phyloP scores from a whole-genome alignment of 352 stramenopile genomes.

The Thraustochytrium sp. region DNA sequence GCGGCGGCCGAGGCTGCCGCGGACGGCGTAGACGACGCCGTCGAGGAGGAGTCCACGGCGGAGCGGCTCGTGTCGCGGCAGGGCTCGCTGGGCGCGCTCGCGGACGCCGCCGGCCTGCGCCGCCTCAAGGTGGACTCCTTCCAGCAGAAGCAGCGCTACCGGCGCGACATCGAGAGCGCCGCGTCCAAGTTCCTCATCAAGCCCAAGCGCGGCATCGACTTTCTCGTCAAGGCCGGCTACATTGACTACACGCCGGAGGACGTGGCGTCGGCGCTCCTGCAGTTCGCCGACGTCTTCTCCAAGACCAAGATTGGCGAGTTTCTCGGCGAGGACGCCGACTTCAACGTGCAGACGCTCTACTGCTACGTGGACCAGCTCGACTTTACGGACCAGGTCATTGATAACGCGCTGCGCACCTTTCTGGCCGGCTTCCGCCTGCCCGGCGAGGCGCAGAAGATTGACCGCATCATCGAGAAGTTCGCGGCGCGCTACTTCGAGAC shows the following conservation, averaged over 20 bases:
- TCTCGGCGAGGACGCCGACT: slow-evolving; percentile 90
- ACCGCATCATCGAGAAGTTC: slow-evolving; percentile 99
- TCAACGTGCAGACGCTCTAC: slow-evolving; percentile 71
- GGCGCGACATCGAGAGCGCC: slow-evolving; percentile 92
- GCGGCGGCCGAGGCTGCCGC: no score
- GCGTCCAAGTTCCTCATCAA: slow-evolving; percentile 97
- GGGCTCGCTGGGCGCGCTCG: not conserved
- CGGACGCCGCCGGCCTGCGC: not conserved
- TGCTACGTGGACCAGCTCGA: slow-evolving; percentile 93
- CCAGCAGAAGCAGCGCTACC: slow-evolving; percentile 88
- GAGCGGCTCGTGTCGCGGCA: not conserved
- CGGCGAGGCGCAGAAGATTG: slow-evolving; percentile 99
- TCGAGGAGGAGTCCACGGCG: not conserved
- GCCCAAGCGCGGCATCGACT: slow-evolving; percentile 78
- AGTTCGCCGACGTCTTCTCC: slow-evolving; percentile 82
- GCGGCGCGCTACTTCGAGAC: slow-evolving; percentile 82
- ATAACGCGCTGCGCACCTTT: slow-evolving; percentile 95
- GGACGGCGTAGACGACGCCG: not conserved
- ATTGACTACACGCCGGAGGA: slow-evolving; percentile 79
- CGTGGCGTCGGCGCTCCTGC: slow-evolving; percentile 87
- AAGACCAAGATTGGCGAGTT: slow-evolving; percentile 97
- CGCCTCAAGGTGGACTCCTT: slow-evolving; percentile 64
- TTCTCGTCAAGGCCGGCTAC: slow-evolving; percentile 81
- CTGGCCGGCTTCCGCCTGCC: slow-evolving; percentile 94
- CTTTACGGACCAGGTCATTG: slow-evolving; percentile 83